Evolutionary conservation across 2,329 filamentous ascomycete genomes (phyloP).

Genomic region (Diaporthe sp.): DNA sequence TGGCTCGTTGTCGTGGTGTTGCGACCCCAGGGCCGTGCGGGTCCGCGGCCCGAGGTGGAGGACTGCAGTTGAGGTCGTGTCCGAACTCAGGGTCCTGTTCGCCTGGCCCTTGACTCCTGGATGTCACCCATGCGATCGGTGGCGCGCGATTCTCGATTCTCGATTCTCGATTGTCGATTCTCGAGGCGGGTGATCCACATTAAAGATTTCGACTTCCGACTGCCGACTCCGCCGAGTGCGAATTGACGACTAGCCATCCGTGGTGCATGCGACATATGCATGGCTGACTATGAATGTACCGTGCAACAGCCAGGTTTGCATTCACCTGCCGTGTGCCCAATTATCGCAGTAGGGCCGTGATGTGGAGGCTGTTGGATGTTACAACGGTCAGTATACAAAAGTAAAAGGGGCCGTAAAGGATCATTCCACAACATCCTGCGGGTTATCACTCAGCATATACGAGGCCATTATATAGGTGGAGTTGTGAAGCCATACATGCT

Average conservation of each 20-base stretch:
- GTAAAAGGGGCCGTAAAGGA: not conserved
- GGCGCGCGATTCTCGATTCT: conserved; percentile 16
- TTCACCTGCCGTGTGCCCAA: not conserved
- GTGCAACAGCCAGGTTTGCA: not conserved
- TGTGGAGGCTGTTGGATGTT: not conserved
- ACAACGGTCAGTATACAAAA: not conserved
- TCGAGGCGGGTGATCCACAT: not conserved
- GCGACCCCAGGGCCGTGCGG: conserved; percentile 16
- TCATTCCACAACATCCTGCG: not conserved
- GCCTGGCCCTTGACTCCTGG: not conserved
- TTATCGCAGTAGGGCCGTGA: not conserved
- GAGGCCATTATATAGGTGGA: not conserved
- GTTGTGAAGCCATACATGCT: not conserved
- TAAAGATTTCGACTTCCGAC: conserved; percentile 4
- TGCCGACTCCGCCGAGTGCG: conserved; percentile 2
- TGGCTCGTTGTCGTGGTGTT: conserved; percentile 17
- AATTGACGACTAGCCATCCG: conserved; percentile 2
- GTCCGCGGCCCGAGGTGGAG: conserved; percentile 28
- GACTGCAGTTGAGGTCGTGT: not conserved
- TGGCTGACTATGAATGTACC: not conserved
- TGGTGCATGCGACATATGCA: not conserved
- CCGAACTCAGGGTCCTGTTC: conserved; percentile 19
- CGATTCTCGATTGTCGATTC: conserved; percentile 10
- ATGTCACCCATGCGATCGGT: conserved; percentile 20
- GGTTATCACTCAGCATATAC: not conserved